A percentile compares a stretch with the other conserved stretches of the same genome.
Conservation (phyloP, 257 asterid genomes). For the Rauvolfia tetraphylla region DNA sequence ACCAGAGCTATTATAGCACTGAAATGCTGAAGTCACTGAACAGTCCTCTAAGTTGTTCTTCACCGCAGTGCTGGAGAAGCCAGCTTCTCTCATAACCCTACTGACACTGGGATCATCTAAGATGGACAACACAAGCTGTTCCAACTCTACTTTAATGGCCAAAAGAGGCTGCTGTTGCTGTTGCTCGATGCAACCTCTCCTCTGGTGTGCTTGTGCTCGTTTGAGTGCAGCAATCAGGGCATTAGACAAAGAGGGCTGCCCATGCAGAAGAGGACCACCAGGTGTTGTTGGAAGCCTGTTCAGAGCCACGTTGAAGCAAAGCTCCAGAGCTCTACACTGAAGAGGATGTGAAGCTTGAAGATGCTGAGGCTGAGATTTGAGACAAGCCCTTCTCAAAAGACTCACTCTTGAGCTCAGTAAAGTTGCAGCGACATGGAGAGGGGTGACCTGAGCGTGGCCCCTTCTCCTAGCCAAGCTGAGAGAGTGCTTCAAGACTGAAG, state of each 20-base stretch:
- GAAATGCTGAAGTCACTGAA: constrained; percentile 42
- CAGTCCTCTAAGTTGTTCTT: constrained; percentile 50
- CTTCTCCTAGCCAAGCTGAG: constrained; percentile 75
- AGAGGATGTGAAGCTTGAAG: constrained; percentile 44
- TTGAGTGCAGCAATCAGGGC: constrained; percentile 81
- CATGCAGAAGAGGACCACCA: constrained; percentile 52
- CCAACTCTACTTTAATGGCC: constrained; percentile 65
- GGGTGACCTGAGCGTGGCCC: constrained; percentile 88
- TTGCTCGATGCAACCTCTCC: constrained; percentile 65
- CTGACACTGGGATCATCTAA: constrained; percentile 87
- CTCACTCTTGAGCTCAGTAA: constrained; percentile 50
- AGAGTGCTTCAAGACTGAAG: constrained; percentile 82
- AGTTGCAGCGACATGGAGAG: constrained; percentile 84
- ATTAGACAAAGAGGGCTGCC: constrained; percentile 71
- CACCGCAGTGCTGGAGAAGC: constrained; percentile 60
- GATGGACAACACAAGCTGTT: constrained; percentile 68
- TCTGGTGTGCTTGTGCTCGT: constrained; percentile 75
- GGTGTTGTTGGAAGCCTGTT: constrained; percentile 80
- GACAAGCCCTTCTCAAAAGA: constrained; percentile 65
- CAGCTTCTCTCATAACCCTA: constrained; percentile 87
- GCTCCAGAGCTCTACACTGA: constrained; percentile 70
- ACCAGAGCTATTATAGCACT: constrained; percentile 44
- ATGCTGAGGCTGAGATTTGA: constrained; percentile 52
- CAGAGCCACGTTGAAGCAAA: constrained; percentile 83
- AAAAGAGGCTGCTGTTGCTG: constrained; percentile 49